These are phyloP conservation scores for Candida methanosorbosa DNA, from an alignment of 805 yeast species.

Conservation along the genomic window DNA sequence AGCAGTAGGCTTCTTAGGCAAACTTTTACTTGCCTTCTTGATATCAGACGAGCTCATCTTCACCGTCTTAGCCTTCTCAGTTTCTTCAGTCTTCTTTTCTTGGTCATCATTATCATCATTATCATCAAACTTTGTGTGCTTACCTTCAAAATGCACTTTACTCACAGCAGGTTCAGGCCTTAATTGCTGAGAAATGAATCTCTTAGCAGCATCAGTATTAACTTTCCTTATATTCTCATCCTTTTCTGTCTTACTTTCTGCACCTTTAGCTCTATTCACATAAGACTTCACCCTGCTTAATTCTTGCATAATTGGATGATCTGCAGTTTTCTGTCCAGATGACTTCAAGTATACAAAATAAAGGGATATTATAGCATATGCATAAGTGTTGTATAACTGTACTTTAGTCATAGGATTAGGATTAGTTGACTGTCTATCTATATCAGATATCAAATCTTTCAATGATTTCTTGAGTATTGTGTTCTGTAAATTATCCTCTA, in stretches of 20 bases:
- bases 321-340: slow-evolving; percentile 43
- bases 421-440: no score
- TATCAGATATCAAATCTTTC: no score
- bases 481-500: no score
- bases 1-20: not conserved
- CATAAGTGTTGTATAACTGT: slow-evolving; percentile 25
- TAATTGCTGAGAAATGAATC: slow-evolving; percentile 22
- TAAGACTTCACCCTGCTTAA: slow-evolving; percentile 58
- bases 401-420: slow-evolving; percentile 18
- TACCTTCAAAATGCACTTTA: slow-evolving; percentile 41
- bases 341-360: slow-evolving; percentile 53
- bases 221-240: slow-evolving; percentile 8
- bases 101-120: not conserved
- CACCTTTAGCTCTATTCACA: slow-evolving; percentile 46
- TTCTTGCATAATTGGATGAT: slow-evolving; percentile 61
- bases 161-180: slow-evolving; percentile 41
- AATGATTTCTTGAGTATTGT: no score
- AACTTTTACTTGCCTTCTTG: not conserved
- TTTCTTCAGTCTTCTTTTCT: not conserved
- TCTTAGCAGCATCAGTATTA: slow-evolving; percentile 34
- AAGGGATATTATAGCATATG: slow-evolving; percentile 48
- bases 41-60: slow-evolving; percentile 1
- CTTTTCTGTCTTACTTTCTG: slow-evolving; percentile 21
- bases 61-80: no score
- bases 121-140: slow-evolving; percentile 38